Evolutionary conservation across 176 grass and related monocot species (phyloP).

Genomic region (Microstegium vimineum): DNA sequence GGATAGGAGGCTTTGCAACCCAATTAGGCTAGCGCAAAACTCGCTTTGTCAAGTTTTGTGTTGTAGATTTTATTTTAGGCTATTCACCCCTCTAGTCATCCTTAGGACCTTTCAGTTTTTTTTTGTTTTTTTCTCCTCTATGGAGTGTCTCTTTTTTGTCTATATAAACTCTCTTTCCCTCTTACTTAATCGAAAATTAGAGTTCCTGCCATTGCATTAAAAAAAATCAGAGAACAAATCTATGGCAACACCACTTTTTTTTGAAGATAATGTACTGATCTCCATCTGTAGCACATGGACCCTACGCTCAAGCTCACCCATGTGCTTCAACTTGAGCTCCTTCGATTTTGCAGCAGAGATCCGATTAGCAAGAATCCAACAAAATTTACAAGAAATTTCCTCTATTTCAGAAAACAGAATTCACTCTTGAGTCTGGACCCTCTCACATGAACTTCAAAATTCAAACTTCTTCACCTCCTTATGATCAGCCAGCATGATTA

Average conservation of each 20-base stretch:
- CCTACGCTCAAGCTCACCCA: conserved; percentile 60
- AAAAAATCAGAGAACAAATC: conserved; percentile 44
- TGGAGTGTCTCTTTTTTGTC: no score
- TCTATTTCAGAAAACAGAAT: background rate
- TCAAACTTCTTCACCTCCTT: conserved; percentile 79
- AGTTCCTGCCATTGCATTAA: no score
- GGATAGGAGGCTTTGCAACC: no score
- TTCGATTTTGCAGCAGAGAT: conserved; percentile 72
- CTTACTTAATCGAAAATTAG: no score
- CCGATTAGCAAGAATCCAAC: conserved; percentile 75
- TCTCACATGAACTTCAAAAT: conserved; percentile 1
- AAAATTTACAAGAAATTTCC: background rate
- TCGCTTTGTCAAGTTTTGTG: no score
- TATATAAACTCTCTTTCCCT: no score
- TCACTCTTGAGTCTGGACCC: no score
- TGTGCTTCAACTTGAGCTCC: conserved; percentile 77
- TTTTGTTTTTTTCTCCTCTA: no score
- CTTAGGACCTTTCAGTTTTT: no score
- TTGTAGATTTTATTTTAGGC: no score
- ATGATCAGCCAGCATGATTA: conserved; percentile 61
- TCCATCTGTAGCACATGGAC: conserved; percentile 68
- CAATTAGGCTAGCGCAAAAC: no score
- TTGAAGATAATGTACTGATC: conserved; percentile 45
- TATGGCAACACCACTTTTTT: conserved; percentile 39
- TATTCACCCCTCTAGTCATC: no score